Conservation (phyloP, 106 monocot species). For the Platanthera zijinensis region DNA sequence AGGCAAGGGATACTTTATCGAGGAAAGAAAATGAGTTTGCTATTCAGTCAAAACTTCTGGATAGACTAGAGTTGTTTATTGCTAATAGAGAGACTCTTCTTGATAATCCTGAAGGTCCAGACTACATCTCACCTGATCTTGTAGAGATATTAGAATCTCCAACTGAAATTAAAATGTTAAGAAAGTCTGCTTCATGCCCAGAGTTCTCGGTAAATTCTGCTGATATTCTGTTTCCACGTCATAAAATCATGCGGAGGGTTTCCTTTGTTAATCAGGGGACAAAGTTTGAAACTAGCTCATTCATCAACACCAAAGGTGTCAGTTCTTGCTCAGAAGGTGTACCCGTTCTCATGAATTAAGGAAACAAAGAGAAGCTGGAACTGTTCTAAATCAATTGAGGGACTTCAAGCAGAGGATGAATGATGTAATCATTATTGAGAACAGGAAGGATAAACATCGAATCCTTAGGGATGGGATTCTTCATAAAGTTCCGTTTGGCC, state of each 20-base stretch:
- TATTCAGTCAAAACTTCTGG: slow-evolving; percentile 14
- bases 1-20: slow-evolving; percentile 6
- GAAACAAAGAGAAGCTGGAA: slow-evolving; percentile 3
- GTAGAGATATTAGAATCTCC: background rate
- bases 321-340: background rate
- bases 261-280: background rate
- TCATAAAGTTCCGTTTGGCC: slow-evolving; percentile 68
- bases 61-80: slow-evolving; percentile 24
- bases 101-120: slow-evolving; percentile 23
- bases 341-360: slow-evolving; percentile 2
- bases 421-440: slow-evolving; percentile 27
- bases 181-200: slow-evolving; percentile 2
- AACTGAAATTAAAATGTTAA: background rate
- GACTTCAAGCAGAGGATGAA: slow-evolving; percentile 32
- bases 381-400: slow-evolving; percentile 16
- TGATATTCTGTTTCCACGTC: background rate
- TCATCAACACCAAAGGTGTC: background rate
- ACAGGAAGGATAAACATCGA: slow-evolving; percentile 28
- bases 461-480: slow-evolving; percentile 65
- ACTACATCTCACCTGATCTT: slow-evolving; percentile 17
- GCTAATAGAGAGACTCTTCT: slow-evolving; percentile 31
- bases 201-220: background rate
- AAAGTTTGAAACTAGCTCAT: background rate
- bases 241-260: background rate
- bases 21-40: slow-evolving; percentile 13